Evolutionary conservation across 495 filamentous ascomycete species (phyloP).

Genomic region (Neurospora sp.): DNA sequence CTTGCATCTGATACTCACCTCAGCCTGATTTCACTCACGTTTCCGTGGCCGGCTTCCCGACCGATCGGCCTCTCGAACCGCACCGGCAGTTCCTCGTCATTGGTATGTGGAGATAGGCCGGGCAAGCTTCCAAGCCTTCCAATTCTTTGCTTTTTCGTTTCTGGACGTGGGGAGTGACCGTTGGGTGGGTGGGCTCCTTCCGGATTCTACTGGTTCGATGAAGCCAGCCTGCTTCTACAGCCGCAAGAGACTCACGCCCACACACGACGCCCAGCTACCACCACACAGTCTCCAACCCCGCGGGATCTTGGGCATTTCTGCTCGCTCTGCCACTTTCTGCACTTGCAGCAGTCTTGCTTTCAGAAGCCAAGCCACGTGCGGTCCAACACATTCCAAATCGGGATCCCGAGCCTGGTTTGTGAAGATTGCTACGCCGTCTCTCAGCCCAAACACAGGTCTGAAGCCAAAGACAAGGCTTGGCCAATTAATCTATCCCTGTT

Average conservation of each 20-base stretch:
- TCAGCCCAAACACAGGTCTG: neutral
- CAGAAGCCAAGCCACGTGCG: neutral
- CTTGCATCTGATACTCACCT: neutral
- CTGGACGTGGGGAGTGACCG: neutral
- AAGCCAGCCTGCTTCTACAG: slow-evolving; percentile 2
- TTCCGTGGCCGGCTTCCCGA: neutral
- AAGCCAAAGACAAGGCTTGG: neutral
- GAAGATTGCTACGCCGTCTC: neutral
- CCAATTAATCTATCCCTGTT: slow-evolving; percentile 12
- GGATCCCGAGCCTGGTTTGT: neutral
- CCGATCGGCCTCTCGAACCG: neutral
- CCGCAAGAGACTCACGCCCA: slow-evolving; percentile 7
- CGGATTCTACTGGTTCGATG: neutral
- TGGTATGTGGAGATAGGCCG: neutral
- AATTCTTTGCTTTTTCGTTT: neutral
- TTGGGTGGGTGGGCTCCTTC: neutral
- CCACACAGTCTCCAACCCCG: neutral
- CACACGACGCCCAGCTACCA: slow-evolving; percentile 4
- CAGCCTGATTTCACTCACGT: neutral
- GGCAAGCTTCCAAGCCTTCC: neutral
- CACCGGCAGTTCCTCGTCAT: neutral
- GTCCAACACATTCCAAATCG: neutral
- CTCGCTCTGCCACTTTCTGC: neutral
- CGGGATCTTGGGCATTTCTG: neutral
- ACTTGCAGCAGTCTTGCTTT: neutral